Conservation (phyloP, 345 rosid genomes). For the Erysimum cheiranthoides region DNA sequence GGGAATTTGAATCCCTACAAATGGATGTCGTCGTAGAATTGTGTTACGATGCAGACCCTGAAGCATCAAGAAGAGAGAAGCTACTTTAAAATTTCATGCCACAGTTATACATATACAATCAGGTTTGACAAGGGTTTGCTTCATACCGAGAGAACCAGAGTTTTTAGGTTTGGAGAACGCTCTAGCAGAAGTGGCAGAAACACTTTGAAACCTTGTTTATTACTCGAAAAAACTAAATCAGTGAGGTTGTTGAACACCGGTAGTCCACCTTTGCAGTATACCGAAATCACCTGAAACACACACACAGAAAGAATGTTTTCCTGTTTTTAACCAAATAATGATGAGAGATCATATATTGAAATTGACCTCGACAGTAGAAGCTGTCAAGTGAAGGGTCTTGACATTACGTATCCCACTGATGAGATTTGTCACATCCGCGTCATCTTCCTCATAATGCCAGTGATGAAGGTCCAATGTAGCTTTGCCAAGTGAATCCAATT, state of each 20-base stretch:
- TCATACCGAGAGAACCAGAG: not conserved
- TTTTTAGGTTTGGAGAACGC: too few species aligned
- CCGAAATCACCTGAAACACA: not conserved
- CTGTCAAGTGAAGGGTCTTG: not conserved
- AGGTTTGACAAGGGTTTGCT: not conserved
- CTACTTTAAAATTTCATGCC: not conserved
- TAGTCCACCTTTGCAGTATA: not conserved
- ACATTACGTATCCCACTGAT: not conserved
- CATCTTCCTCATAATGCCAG: too few species aligned
- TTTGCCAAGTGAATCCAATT: not conserved
- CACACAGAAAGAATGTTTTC: not conserved
- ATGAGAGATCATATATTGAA: not conserved
- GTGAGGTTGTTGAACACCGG: too few species aligned
- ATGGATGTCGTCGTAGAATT: accelerated
- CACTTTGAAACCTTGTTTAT: too few species aligned
- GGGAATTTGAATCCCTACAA: not conserved
- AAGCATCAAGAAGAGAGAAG: not conserved
- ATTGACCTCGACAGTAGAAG: not conserved
- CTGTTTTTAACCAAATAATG: not conserved
- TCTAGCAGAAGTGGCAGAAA: too few species aligned
- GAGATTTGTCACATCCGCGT: not conserved
- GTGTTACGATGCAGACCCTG: not conserved
- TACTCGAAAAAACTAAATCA: too few species aligned
- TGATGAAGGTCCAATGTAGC: not conserved
- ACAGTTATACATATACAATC: not conserved